These are phyloP conservation scores for Chloris gayana DNA, from an alignment of 176 grass and related monocot genomes.

Conservation along the genomic window DNA sequence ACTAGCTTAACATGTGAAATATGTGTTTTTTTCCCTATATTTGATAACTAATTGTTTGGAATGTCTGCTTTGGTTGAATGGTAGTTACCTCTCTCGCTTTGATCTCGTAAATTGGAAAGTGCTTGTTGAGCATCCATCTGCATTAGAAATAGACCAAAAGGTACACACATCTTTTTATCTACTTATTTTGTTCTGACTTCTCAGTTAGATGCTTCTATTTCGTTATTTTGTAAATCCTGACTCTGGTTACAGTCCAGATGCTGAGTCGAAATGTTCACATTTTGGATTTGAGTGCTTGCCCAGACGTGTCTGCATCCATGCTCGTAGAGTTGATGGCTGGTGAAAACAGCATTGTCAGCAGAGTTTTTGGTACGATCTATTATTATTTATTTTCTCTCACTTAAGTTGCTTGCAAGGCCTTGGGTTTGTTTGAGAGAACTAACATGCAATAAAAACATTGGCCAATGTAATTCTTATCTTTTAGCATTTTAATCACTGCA, in stretches of 20 bases:
- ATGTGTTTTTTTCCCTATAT: constrained; percentile 14
- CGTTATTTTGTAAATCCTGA: constrained; percentile 65
- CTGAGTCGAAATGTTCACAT: constrained; percentile 65
- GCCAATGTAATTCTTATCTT: not conserved
- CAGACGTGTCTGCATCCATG: constrained; percentile 62
- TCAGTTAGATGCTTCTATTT: constrained; percentile 15
- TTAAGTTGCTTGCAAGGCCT: constrained; percentile 3
- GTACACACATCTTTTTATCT: constrained; percentile 60
- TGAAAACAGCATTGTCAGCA: constrained; percentile 68
- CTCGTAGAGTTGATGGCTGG: constrained; percentile 72
- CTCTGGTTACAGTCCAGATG: constrained; percentile 99
- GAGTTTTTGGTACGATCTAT: constrained; percentile 80
- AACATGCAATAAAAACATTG: constrained; percentile 9
- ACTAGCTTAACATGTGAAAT: constrained; percentile 29
- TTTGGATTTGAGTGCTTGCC: constrained; percentile 70
- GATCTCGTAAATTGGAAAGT: constrained; percentile 89
- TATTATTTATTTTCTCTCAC: constrained; percentile 22
- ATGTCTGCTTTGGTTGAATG: not conserved
- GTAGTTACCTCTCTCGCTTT: constrained; percentile 77
- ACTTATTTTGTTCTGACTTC: constrained; percentile 37
- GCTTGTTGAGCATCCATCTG: constrained; percentile 67
- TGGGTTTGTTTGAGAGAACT: constrained; percentile 5
- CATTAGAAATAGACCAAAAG: constrained; percentile 65
- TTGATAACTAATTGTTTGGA: constrained; percentile 6
- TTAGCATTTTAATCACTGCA: constrained; percentile 19